Evolutionary conservation across 2,329 filamentous ascomycete genomes (phyloP).

Genomic region (Sclerotinia trifoliorum): DNA sequence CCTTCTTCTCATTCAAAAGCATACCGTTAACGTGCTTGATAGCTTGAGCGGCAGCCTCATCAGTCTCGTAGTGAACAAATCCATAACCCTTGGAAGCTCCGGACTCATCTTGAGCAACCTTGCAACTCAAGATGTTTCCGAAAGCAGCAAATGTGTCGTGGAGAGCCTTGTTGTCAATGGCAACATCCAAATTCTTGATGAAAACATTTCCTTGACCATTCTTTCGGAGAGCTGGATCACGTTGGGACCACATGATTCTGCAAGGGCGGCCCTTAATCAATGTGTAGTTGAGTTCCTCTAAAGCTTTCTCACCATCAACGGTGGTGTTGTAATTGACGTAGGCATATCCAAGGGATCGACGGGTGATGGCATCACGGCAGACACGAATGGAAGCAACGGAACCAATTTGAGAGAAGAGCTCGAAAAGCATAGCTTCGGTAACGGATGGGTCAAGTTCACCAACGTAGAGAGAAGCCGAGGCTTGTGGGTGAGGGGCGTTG

Average conservation of each 20-base stretch:
- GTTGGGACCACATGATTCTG: slow-evolving; percentile 99
- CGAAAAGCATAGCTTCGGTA: slow-evolving; percentile 99
- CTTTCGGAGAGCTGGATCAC: slow-evolving; percentile 97
- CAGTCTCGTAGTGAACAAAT: slow-evolving; percentile 99
- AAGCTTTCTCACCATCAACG: slow-evolving; percentile 91
- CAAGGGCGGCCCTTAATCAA: slow-evolving; percentile 98
- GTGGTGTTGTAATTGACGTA: slow-evolving; percentile 99
- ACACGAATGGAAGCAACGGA: slow-evolving; percentile 99
- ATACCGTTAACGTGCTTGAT: slow-evolving; percentile 99
- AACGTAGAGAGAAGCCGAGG: slow-evolving; percentile 97
- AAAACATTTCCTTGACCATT: slow-evolving; percentile 99
- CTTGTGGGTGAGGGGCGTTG: slow-evolving; percentile 78
- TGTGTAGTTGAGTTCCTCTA: slow-evolving; percentile 99
- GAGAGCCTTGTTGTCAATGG: slow-evolving; percentile 99
- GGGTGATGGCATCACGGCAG: slow-evolving; percentile 97
- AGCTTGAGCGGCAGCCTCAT: slow-evolving; percentile 91
- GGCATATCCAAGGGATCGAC: slow-evolving; percentile 96
- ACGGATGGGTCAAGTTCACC: slow-evolving; percentile 97
- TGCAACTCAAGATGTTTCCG: slow-evolving; percentile 98
- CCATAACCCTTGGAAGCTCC: slow-evolving; percentile 98
- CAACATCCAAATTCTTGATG: slow-evolving; percentile 99
- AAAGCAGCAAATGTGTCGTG: slow-evolving; percentile 99
- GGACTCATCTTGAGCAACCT: slow-evolving; percentile 96
- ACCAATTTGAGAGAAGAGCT: slow-evolving; percentile 99
- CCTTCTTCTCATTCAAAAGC: slow-evolving; percentile 99